Conservation (phyloP, 768 basidiomycete genomes). For the Russula sp. region DNA sequence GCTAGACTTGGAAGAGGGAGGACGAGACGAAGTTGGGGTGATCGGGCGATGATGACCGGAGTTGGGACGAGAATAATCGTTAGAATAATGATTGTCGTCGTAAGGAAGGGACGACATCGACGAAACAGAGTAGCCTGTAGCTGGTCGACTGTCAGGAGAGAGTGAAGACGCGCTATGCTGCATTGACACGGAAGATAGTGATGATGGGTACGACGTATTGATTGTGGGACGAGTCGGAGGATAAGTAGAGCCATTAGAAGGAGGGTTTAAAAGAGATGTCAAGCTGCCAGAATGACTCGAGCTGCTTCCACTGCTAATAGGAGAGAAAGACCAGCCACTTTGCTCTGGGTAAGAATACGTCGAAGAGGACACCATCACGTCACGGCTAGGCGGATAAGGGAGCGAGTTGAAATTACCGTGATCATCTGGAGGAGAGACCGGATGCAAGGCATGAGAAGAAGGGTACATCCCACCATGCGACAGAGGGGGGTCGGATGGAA, state of each 20-base stretch:
- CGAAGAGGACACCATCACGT: conserved; percentile 41
- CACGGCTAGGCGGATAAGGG: conserved; percentile 31
- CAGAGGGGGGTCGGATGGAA: conserved; percentile 68
- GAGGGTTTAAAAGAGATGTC: conserved; percentile 72
- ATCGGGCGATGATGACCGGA: conserved; percentile 63
- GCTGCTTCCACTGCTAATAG: conserved; percentile 44
- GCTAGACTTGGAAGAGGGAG: conserved; percentile 59
- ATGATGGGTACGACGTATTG: conserved; percentile 57
- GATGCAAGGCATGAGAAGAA: conserved; percentile 56
- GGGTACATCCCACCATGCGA: conserved; percentile 53
- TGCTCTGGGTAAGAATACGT: conserved; percentile 63
- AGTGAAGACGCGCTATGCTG: conserved; percentile 63
- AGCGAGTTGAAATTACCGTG: conserved; percentile 45
- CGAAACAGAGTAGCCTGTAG: conserved; percentile 80
- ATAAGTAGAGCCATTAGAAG: conserved; percentile 39
- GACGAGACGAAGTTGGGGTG: conserved; percentile 62
- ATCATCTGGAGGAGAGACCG: conserved; percentile 67
- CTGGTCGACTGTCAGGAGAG: conserved; percentile 81
- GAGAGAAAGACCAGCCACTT: conserved; percentile 44
- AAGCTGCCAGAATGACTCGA: conserved; percentile 67
- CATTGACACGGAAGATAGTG: conserved; percentile 35
- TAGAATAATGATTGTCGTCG: conserved; percentile 42
- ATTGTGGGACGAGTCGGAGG: conserved; percentile 56
- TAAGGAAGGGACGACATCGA: conserved; percentile 62
- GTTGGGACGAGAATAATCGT: conserved; percentile 63